Base-by-base conservation (phyloP, 2,329 filamentous ascomycete genomes). In the Diplodia scrobiculata region DNA sequence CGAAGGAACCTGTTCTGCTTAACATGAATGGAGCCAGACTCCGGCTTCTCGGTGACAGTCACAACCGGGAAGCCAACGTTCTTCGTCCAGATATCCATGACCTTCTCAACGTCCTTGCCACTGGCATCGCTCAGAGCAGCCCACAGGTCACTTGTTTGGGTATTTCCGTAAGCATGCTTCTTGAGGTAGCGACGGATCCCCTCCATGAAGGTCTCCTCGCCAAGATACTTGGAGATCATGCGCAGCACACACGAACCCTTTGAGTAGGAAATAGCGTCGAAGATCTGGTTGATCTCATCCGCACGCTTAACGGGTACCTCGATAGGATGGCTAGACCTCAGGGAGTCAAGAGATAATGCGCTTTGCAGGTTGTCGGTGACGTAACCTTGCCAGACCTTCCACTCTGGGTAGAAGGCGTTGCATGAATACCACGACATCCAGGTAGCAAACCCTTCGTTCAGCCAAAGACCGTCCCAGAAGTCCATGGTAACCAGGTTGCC, bases 401-500 rank as follows among this genome's bases (percentile, higher is more conserved):
- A 98, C 78, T 98, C 94, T 9, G 94, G 94, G 79, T 93, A 98
- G 83, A 98, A 97, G 67, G 86, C 86, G 77, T 98, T 94, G 84
- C 92, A 96, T 51, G 91, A 92, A 80, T 95, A 95, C 91, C 92
- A 90, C 68, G 91, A 93, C 91, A 95, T 92, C 88, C 91, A 91
- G 47, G 91, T 96, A 36, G 92, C 91, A 72, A 96, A 96, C 41
- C 91, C 91, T 78, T 96, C 91, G 77, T 98, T 98, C 64, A 98
- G 86, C 94, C 94, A 98, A 7, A 98, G 82, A 65, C 93, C 94
- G 78, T 97, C 92, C 94, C 94, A 98, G 84, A 96, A 97, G 78
- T 97, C 92, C 92, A 97, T 97, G 63, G 94, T 97, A 32, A 97
- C 94, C 63, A 97, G 82, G 80, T 98, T 97, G 69, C 94, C 94